These are phyloP conservation scores for Trichoderma breve DNA, from an alignment of 2,329 filamentous ascomycete species.

Conservation along the genomic window DNA sequence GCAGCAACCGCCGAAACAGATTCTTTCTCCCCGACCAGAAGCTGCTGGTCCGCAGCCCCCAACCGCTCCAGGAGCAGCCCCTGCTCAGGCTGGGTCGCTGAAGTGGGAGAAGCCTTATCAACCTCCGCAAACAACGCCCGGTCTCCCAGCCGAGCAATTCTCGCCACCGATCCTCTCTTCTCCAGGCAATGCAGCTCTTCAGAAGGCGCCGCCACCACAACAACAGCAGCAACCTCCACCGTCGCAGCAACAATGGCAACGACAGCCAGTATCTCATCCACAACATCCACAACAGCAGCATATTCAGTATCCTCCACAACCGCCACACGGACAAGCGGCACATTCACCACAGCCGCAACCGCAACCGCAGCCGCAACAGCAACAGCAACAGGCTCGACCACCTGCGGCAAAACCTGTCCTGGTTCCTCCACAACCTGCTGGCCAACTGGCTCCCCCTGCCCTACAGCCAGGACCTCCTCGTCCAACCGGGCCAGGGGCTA, in stretches of 20 bases:
- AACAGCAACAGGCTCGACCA: slow-evolving; percentile 26
- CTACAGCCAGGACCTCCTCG: slow-evolving; percentile 36
- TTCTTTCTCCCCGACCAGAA: slow-evolving; percentile 37
- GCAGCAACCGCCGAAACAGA: slow-evolving; percentile 33
- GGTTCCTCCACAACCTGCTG: slow-evolving; percentile 36
- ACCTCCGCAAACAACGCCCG: slow-evolving; percentile 31
- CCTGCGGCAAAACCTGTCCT: slow-evolving; percentile 32
- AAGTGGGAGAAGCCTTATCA: slow-evolving; percentile 46
- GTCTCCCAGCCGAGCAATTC: slow-evolving; percentile 28
- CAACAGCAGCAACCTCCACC: slow-evolving; percentile 25
- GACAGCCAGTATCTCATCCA: slow-evolving; percentile 25
- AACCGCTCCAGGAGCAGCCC: slow-evolving; percentile 27
- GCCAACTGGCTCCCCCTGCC: slow-evolving; percentile 35
- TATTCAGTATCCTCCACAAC: slow-evolving; percentile 24
- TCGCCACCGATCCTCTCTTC: slow-evolving; percentile 26
- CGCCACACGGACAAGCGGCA: slow-evolving; percentile 20
- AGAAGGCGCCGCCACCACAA: slow-evolving; percentile 25
- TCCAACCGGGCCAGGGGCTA: slow-evolving; percentile 24
- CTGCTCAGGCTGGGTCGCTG: slow-evolving; percentile 29
- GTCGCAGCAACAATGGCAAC: slow-evolving; percentile 20
- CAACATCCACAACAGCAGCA: slow-evolving; percentile 25
- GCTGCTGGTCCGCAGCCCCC: slow-evolving; percentile 28
- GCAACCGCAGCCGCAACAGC: not conserved
- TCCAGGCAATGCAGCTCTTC: slow-evolving; percentile 26
- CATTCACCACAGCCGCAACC: slow-evolving; percentile 24